These are phyloP conservation scores for Cystobasidium pallidum DNA, from an alignment of 1,284 basidiomycete species.

Conservation along the genomic window DNA sequence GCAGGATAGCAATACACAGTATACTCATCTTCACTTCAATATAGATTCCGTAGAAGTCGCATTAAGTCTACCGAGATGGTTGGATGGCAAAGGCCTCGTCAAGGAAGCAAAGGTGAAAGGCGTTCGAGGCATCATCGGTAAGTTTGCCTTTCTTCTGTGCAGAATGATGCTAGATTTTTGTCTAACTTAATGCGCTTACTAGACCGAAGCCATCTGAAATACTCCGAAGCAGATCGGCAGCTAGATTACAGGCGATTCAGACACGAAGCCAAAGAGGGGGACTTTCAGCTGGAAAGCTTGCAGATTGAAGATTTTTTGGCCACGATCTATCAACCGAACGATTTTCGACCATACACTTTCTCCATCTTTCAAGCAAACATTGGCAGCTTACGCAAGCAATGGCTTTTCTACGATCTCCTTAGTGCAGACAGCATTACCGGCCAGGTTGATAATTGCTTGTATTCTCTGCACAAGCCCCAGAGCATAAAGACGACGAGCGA, in stretches of 20 bases:
- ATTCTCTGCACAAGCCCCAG: constrained; percentile 95
- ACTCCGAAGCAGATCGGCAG: constrained; percentile 78
- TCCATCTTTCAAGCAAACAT: constrained; percentile 96
- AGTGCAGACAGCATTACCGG: constrained; percentile 93
- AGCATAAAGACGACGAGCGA: constrained; percentile 88
- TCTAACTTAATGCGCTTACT: constrained; percentile 11
- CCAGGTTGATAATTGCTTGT: constrained; percentile 96
- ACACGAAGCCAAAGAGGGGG: constrained; percentile 72
- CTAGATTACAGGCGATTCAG: constrained; percentile 80
- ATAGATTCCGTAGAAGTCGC: constrained; percentile 96
- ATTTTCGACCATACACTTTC: constrained; percentile 90
- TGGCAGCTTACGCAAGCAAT: constrained; percentile 81
- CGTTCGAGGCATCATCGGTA: constrained; percentile 88
- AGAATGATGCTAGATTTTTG: too few species aligned
- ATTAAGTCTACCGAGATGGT: constrained; percentile 87
- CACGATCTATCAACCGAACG: constrained; percentile 90
- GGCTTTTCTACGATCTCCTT: constrained; percentile 72
- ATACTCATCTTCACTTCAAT: constrained; percentile 85
- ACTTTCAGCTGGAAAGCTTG: constrained; percentile 89
- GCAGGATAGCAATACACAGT: constrained; percentile 60
- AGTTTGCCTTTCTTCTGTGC: constrained; percentile 49
- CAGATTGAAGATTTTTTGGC: constrained; percentile 90
- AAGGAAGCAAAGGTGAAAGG: constrained; percentile 90
- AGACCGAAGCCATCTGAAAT: constrained; percentile 83
- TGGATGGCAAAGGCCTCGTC: constrained; percentile 92